These are phyloP conservation scores for Fraxinus quadrangulata DNA, from an alignment of 257 asterid species.

Conservation along the genomic window DNA sequence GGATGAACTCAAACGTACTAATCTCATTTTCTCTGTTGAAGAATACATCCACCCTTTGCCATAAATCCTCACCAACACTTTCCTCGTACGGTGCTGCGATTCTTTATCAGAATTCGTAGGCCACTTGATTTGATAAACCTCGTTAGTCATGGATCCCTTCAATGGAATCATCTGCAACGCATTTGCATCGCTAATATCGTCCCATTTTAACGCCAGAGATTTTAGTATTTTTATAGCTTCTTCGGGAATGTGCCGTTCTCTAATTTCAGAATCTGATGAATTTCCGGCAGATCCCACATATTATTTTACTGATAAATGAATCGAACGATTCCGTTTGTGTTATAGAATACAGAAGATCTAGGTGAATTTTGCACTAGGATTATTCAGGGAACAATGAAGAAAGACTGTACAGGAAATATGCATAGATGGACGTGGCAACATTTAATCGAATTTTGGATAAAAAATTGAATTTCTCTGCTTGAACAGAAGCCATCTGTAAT, in stretches of 20 bases:
- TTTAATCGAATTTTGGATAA: too few relatives aligned
- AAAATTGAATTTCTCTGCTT: too few relatives aligned
- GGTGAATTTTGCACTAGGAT: neutral
- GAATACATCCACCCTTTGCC: conserved; percentile 76
- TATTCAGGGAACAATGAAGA: neutral
- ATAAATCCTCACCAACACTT: conserved; percentile 79
- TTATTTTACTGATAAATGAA: neutral
- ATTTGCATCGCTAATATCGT: conserved; percentile 52
- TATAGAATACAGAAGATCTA: neutral
- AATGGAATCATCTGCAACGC: conserved; percentile 66
- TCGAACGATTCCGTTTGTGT: neutral
- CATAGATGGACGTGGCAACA: too few relatives aligned
- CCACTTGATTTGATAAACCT: conserved; percentile 84
- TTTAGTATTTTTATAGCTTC: conserved; percentile 61
- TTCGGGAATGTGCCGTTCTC: conserved; percentile 47
- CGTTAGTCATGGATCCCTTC: conserved; percentile 89
- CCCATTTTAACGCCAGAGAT: conserved; percentile 68
- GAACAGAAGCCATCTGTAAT: too few relatives aligned
- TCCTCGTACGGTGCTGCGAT: conserved; percentile 47
- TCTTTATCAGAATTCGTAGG: conserved; percentile 38
- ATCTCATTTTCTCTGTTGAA: conserved; percentile 74
- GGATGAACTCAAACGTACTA: conserved; percentile 81
- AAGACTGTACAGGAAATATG: too few relatives aligned
- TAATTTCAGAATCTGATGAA: neutral
- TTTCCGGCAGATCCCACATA: conserved; percentile 37